Evolutionary conservation across 345 rosid genomes (phyloP).

Genomic region (Psidium friedrichsthalianum): DNA sequence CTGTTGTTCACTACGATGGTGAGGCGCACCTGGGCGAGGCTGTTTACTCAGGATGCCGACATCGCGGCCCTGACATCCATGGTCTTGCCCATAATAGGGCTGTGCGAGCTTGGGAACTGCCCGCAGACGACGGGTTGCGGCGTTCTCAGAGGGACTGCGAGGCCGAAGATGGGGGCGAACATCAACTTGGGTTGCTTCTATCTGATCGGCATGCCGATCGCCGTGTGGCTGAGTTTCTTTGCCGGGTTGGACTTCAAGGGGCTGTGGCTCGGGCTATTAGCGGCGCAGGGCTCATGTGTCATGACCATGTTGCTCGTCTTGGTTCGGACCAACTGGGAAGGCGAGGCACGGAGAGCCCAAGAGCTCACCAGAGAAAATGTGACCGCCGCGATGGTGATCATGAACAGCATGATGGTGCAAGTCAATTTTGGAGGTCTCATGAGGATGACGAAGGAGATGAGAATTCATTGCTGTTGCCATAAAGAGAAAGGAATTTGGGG

Average conservation of each 20-base stretch:
- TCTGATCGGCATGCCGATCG: constrained; percentile 73
- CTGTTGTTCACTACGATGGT: constrained; percentile 34
- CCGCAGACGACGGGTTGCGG: constrained; percentile 87
- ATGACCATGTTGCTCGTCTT: constrained; percentile 51
- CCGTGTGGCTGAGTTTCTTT: constrained; percentile 57
- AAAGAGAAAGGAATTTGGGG: background rate
- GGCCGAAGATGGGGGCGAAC: constrained; percentile 78
- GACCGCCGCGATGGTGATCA: background rate
- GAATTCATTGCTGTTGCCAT: background rate
- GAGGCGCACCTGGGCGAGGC: constrained; percentile 57
- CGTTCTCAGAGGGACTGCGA: constrained; percentile 70
- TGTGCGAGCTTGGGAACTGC: constrained; percentile 86
- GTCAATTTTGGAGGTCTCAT: background rate
- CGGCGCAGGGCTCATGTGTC: constrained; percentile 73
- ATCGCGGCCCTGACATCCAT: constrained; percentile 49
- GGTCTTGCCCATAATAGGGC: constrained; percentile 71
- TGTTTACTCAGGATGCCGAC: constrained; percentile 60
- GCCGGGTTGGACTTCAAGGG: constrained; percentile 56
- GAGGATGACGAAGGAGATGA: background rate
- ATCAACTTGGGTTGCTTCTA: constrained; percentile 81
- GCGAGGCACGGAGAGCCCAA: constrained; percentile 45
- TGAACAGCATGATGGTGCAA: background rate
- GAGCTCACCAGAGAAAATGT: constrained; percentile 12
- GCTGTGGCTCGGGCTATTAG: constrained; percentile 74
- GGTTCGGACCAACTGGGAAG: constrained; percentile 57